phyloP scores from a whole-genome alignment of 2,329 filamentous ascomycete genomes.

The Claviceps lovelessii region DNA sequence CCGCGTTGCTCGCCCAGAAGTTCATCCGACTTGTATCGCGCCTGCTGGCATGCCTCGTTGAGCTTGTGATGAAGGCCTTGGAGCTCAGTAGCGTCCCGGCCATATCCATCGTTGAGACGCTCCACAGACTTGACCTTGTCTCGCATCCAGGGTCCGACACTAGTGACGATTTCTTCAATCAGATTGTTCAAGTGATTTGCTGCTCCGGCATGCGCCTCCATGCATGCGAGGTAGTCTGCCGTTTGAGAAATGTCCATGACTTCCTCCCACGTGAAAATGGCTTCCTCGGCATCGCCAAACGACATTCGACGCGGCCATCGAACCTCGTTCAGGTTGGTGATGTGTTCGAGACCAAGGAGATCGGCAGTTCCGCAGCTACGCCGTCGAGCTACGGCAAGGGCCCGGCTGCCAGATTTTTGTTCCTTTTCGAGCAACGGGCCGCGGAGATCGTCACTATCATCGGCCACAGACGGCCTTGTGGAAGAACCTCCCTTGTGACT shows the following conservation, averaged over 20 bases:
- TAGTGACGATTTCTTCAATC: conserved; percentile 36
- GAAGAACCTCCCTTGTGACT: conserved; percentile 32
- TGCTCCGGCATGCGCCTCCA: conserved; percentile 32
- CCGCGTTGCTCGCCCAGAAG: conserved; percentile 55
- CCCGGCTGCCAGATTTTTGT: conserved; percentile 26
- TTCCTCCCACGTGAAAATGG: conserved; percentile 52
- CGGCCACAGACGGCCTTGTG: conserved; percentile 42
- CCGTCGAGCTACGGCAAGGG: conserved; percentile 45
- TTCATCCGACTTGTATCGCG: conserved; percentile 54
- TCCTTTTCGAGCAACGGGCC: conserved; percentile 36
- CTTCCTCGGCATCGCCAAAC: conserved; percentile 62
- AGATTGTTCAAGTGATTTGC: conserved; percentile 39
- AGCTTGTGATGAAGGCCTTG: conserved; percentile 55
- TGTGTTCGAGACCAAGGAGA: conserved; percentile 13
- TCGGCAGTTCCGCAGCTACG: conserved; percentile 36
- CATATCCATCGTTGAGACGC: conserved; percentile 46
- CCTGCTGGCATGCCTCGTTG: conserved; percentile 52
- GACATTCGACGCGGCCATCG: conserved; percentile 60
- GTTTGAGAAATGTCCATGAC: conserved; percentile 28
- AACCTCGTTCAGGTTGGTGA: conserved; percentile 35
- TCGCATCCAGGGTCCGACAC: conserved; percentile 47
- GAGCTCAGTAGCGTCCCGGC: conserved; percentile 49
- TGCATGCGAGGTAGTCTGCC: conserved; percentile 13
- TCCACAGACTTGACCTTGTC: conserved; percentile 42
- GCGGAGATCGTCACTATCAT: conserved; percentile 46